These are phyloP conservation scores for Candida insectorum DNA, from an alignment of 805 yeast species.

Conservation along the genomic window DNA sequence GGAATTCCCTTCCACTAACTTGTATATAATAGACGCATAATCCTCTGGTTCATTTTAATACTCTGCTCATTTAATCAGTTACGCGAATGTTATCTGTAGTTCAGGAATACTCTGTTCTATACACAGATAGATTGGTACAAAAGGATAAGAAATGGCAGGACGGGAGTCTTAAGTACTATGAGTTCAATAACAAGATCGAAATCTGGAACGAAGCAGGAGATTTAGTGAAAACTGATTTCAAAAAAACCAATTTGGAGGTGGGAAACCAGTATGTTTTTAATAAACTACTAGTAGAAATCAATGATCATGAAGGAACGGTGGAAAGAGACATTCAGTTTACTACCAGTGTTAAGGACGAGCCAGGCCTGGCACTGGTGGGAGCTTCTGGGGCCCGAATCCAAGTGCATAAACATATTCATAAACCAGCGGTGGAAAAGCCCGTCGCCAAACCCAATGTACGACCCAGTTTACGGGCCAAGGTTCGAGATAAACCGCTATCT, in stretches of 20 bases:
- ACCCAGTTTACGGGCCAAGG: too few relatives aligned
- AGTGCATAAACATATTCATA: too few relatives aligned
- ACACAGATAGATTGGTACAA: constrained; percentile 43
- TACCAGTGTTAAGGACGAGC: too few relatives aligned
- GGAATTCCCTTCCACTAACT: constrained; percentile 69
- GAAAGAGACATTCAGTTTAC: too few relatives aligned
- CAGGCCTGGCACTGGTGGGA: too few relatives aligned
- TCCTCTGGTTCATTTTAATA: too few relatives aligned
- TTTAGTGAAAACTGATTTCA: constrained; percentile 33
- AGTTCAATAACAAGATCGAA: constrained; percentile 47
- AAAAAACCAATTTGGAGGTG: constrained; percentile 11
- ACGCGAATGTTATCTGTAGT: constrained; percentile 25
- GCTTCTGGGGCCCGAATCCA: too few relatives aligned
- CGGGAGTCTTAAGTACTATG: constrained; percentile 44
- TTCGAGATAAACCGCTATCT: too few relatives aligned
- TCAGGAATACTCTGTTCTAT: constrained; percentile 45
- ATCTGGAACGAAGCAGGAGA: constrained; percentile 34
- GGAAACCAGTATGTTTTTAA: constrained; percentile 9
- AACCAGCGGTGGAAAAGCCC: too few relatives aligned
- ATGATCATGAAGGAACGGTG: constrained; percentile 3
- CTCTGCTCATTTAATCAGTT: too few relatives aligned
- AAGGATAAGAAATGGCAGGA: constrained; percentile 52
- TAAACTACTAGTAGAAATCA: constrained; percentile 8
- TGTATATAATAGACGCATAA: too few relatives aligned
- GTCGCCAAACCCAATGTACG: too few relatives aligned